A percentile compares a stretch with the other conserved stretches of the same genome.
These are phyloP conservation scores for Barnettozyma hawaiiensis DNA, from an alignment of 1,139 yeast genomes.

Conservation along the genomic window DNA sequence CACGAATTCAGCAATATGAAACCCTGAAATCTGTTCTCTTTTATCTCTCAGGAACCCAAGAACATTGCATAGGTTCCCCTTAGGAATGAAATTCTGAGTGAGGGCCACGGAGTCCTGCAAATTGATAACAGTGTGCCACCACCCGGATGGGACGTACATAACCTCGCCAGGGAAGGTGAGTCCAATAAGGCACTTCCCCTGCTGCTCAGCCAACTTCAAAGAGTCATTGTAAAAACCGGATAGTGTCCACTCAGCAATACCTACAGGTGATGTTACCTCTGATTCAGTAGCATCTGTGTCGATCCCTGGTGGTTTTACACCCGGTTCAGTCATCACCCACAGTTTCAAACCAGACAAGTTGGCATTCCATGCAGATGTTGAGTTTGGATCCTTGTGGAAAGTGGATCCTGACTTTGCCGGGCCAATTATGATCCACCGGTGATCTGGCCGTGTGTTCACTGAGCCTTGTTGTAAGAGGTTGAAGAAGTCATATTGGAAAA, in stretches of 20 bases:
- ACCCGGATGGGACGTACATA: constrained; percentile 84
- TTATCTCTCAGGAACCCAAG: constrained; percentile 63
- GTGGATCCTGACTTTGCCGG: constrained; percentile 80
- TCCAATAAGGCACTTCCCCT: constrained; percentile 51
- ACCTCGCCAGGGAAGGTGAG: constrained; percentile 80
- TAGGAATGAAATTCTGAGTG: constrained; percentile 84
- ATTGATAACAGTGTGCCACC: constrained; percentile 95
- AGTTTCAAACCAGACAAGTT: constrained; percentile 68
- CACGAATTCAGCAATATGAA: constrained; percentile 50
- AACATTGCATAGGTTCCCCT: constrained; percentile 50
- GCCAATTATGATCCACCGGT: constrained; percentile 85
- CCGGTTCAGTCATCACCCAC: constrained; percentile 88
- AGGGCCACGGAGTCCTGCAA: constrained; percentile 73
- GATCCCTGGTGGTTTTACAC: constrained; percentile 77
- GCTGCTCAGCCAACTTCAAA: constrained; percentile 30
- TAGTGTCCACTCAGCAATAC: constrained; percentile 86
- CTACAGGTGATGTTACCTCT: constrained; percentile 88
- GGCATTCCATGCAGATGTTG: constrained; percentile 88
- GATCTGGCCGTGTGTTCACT: constrained; percentile 65
- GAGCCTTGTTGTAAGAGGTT: constrained; percentile 12
- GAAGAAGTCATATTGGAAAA: constrained; percentile 42
- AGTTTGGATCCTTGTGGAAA: constrained; percentile 89
- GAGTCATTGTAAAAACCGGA: constrained; percentile 72
- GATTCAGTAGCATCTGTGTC: constrained; percentile 70
- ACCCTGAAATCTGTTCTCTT: constrained; percentile 72